Percentiles rank a stretch among this genome's conserved stretches.
Conservation (phyloP, 192 early-diverging fungal species). For the Pilaira anomala region DNA sequence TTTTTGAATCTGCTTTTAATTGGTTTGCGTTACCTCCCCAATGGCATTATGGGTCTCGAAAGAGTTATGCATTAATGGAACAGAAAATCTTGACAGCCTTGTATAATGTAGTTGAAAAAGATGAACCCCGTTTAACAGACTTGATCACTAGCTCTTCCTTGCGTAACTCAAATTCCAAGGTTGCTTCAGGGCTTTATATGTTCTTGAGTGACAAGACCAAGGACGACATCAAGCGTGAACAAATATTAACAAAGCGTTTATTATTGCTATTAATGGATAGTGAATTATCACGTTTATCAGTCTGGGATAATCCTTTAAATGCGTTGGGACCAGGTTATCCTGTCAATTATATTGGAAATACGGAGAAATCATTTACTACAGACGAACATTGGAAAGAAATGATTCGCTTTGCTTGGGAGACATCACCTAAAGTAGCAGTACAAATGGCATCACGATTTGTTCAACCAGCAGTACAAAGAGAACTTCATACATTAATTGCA, state of each 20-base stretch:
- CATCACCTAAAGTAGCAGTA: constrained; percentile 73
- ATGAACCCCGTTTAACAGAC: constrained; percentile 52
- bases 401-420: constrained; percentile 78
- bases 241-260: constrained; percentile 51
- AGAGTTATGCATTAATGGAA: constrained; percentile 57
- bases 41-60: constrained; percentile 77
- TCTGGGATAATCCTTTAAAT: constrained; percentile 81
- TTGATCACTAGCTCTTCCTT: constrained; percentile 37
- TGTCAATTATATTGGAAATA: constrained; percentile 22
- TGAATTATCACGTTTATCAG: constrained; percentile 76
- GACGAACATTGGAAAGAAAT: constrained; percentile 71
- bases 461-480: constrained; percentile 57
- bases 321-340: constrained; percentile 31
- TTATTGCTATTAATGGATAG: constrained; percentile 83
- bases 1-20: constrained; percentile 70
- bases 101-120: constrained; percentile 54
- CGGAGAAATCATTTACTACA: constrained; percentile 27
- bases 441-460: constrained; percentile 75
- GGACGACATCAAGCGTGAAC: constrained; percentile 47
- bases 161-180: not conserved
- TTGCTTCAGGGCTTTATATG: not conserved
- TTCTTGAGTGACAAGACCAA: constrained; percentile 41
- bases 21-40: constrained; percentile 80
- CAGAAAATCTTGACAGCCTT: constrained; percentile 63
- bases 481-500: constrained; percentile 62